Evolutionary conservation across 164 flowering plant species (phyloP).

Genomic region (Annona cherimola): DNA sequence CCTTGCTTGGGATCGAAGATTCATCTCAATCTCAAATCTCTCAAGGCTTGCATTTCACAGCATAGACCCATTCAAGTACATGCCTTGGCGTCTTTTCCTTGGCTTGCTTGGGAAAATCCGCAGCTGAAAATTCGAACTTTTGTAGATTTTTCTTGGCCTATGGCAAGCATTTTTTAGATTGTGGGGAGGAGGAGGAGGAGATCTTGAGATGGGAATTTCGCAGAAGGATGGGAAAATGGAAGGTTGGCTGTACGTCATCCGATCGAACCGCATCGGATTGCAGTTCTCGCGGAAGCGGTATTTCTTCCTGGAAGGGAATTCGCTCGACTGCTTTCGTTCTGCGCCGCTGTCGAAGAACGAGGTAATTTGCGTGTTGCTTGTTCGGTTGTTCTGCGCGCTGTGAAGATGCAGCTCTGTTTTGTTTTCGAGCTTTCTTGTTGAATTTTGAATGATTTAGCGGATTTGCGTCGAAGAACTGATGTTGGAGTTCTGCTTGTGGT

Average conservation of each 20-base stretch:
- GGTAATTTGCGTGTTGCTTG: conserved; percentile 30
- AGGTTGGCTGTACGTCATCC: conserved; percentile 76
- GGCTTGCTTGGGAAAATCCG: not conserved
- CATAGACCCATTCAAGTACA: not conserved
- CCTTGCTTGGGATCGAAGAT: conserved; percentile 46
- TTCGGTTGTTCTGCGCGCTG: not conserved
- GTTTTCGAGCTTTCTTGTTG: not conserved
- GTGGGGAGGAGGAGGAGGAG: not conserved
- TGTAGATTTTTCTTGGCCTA: conserved; percentile 4
- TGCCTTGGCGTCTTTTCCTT: not conserved
- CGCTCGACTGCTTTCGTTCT: conserved; percentile 61
- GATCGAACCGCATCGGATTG: conserved; percentile 61
- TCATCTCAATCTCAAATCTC: conserved; percentile 18
- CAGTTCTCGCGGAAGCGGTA: conserved; percentile 74
- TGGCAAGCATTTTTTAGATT: conserved; percentile 1
- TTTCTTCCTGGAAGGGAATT: conserved; percentile 59
- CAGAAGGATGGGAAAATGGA: conserved; percentile 52
- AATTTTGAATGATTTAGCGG: not conserved
- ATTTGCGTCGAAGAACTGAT: not conserved
- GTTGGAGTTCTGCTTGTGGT: not conserved
- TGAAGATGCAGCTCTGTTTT: not conserved
- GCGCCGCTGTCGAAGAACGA: conserved; percentile 38
- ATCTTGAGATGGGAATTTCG: conserved; percentile 29
- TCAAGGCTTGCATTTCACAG: not conserved
- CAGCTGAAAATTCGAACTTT: conserved; percentile 9